Percentiles rank a stretch among this genome's conserved stretches.
Conservation (phyloP, 1,284 basidiomycete genomes). For the Ustilago shanxiensis region DNA sequence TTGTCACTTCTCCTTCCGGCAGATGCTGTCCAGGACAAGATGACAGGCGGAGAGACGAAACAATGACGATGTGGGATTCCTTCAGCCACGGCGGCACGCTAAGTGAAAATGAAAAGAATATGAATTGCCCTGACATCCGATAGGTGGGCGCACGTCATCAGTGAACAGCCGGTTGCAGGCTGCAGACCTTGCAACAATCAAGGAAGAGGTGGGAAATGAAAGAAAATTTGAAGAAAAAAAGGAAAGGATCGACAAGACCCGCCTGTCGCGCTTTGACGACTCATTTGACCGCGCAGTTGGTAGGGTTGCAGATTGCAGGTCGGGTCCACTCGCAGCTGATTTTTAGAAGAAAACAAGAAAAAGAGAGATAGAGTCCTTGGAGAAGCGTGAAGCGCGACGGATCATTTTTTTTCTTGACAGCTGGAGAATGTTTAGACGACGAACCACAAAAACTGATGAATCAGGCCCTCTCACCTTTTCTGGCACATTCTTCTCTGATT, state of each 20-base stretch:
- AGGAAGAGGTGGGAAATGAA: not conserved
- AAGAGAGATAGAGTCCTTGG: not conserved
- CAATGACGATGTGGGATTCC: not conserved
- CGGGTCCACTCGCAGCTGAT: too few species aligned
- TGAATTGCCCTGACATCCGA: not conserved
- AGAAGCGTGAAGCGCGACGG: not conserved
- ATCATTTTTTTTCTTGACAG: not conserved
- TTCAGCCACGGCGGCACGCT: not conserved
- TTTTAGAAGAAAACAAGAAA: not conserved
- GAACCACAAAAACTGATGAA: not conserved
- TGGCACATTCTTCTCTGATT: not conserved
- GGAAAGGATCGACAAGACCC: constrained; percentile 22
- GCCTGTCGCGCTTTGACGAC: not conserved
- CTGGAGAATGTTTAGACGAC: not conserved
- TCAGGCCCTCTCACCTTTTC: not conserved
- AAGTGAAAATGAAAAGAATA: constrained; percentile 3
- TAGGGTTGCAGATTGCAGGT: not conserved
- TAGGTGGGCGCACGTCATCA: constrained; percentile 7
- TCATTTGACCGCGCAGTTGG: constrained; percentile 7
- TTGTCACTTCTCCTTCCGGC: too few species aligned
- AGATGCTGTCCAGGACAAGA: too few species aligned
- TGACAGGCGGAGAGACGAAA: too few species aligned
- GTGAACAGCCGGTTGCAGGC: not conserved
- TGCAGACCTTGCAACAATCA: not conserved
- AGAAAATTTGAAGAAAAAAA: not conserved